These are phyloP conservation scores for Collybiopsis confluens DNA, from an alignment of 768 basidiomycete species.

Conservation along the genomic window DNA sequence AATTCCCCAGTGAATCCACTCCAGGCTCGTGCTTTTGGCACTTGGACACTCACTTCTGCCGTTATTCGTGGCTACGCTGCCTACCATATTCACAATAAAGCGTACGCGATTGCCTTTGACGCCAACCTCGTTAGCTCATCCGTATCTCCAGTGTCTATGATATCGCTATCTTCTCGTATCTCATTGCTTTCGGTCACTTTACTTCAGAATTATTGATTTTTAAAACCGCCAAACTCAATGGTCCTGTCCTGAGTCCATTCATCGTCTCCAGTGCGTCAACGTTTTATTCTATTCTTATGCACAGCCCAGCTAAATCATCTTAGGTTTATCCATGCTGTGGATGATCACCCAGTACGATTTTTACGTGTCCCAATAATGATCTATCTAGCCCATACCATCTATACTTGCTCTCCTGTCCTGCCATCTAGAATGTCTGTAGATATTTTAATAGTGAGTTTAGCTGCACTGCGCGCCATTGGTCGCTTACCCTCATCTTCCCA, in stretches of 20 bases:
- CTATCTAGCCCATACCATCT: not conserved
- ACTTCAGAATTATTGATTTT: slow-evolving; percentile 82
- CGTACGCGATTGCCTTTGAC: slow-evolving; percentile 42
- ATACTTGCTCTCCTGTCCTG: not conserved
- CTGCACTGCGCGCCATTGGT: not conserved
- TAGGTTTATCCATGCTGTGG: slow-evolving; percentile 74
- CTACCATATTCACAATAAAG: slow-evolving; percentile 79
- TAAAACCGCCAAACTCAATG: slow-evolving; percentile 60
- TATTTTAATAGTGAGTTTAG: not conserved
- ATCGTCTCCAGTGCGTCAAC: slow-evolving; percentile 76
- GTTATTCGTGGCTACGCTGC: slow-evolving; percentile 84
- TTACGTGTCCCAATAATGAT: slow-evolving; percentile 45
- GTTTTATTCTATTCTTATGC: not conserved
- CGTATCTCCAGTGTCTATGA: slow-evolving; percentile 69
- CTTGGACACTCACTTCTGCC: slow-evolving; percentile 87
- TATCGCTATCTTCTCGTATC: slow-evolving; percentile 81
- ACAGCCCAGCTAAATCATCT: slow-evolving; percentile 12
- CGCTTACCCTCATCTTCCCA: not conserved
- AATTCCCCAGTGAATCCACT: slow-evolving; percentile 67
- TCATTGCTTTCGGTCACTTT: slow-evolving; percentile 90
- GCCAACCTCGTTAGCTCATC: slow-evolving; percentile 9
- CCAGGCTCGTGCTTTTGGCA: slow-evolving; percentile 85
- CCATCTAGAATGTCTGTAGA: not conserved
- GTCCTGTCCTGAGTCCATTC: slow-evolving; percentile 65
- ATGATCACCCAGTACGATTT: slow-evolving; percentile 82